Evolutionary conservation across 208 protist genomes (phyloP), one percentile per base, ranked within the genome.

Genomic region (Phytomonas serpens): DNA sequence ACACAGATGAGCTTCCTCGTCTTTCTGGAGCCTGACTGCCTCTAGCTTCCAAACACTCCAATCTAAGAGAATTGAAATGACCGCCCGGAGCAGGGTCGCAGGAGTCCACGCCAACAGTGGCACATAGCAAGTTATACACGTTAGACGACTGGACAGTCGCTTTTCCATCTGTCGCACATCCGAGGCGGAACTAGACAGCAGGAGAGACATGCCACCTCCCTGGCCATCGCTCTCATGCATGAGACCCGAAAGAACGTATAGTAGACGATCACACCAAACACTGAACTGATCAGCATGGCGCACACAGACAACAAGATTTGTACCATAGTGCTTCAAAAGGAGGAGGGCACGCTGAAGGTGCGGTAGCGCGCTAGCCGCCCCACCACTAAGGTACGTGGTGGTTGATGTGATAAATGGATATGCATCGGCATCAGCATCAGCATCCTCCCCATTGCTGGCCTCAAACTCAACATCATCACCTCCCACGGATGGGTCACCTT

Each of bases 201-300:
- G 75, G 14, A 94, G 77, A 3, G 84, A 86, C 37, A 94, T 72
- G 14, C 85, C 89, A 14, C 86, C 85, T 16, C 80, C 78, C 67
- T 68, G 57, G 32, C 69, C 81, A 69, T 91, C 86, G 67, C 77
- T 77, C 57, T 94, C 85, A 68, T 94, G 89, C 85, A 94, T 89
- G n/a, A 94, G 83, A 11, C 89, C 89, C 3, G 89, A 88, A 19
- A 94, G 75, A 4, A 94, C 80, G 77, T 94, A 94, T 47, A 94
- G 79, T 1, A 94, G 79, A 64, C 91, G 86, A 74, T 94, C 89
- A 71, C 89, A 94, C 68, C 85, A 82, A 61, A 94, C 69, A 38
- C 87, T 85, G 77, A 94, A 94, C 23, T 80, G 75, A 65, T 94
- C 89, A 19, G 85, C 80, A 40, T 91, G 77, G 64, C 85, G 83